phyloP scores from a whole-genome alignment of 177 flowering plant species.

The Vitis hybrid region DNA sequence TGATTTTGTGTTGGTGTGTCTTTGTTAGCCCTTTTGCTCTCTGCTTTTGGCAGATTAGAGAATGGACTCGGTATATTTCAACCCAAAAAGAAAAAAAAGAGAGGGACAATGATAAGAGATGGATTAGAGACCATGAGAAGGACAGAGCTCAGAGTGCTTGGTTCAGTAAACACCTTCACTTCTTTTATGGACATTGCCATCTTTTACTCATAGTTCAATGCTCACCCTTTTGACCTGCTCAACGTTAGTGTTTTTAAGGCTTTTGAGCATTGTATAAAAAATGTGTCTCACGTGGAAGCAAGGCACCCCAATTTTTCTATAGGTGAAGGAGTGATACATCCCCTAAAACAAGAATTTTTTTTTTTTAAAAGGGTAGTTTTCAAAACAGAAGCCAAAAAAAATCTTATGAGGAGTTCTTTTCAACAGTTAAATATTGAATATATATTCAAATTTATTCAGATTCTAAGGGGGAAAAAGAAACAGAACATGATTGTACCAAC shows the following conservation, averaged over 20 bases:
- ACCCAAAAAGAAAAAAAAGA: slow-evolving; percentile 7
- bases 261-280: too few species aligned
- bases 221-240: slow-evolving; percentile 13
- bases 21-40: slow-evolving; percentile 23
- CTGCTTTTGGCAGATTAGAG: slow-evolving; percentile 18
- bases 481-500: too few species aligned
- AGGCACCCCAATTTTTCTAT: too few species aligned
- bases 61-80: slow-evolving; percentile 13
- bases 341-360: too few species aligned
- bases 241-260: background rate
- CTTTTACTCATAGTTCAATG: slow-evolving; percentile 7
- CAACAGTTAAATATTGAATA: too few species aligned
- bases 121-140: background rate
- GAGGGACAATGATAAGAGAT: slow-evolving; percentile 8
- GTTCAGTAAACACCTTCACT: slow-evolving; percentile 14
- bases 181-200: slow-evolving; percentile 7
- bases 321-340: too few species aligned
- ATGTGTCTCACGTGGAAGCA: too few species aligned
- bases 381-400: too few species aligned
- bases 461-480: too few species aligned
- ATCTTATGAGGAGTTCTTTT: too few species aligned
- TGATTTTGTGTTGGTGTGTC: slow-evolving; percentile 22
- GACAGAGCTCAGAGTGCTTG: slow-evolving; percentile 3
- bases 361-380: too few species aligned
- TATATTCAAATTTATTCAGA: too few species aligned